These are phyloP conservation scores for Penicillium herquei DNA, from an alignment of 495 filamentous ascomycete species.

Conservation along the genomic window DNA sequence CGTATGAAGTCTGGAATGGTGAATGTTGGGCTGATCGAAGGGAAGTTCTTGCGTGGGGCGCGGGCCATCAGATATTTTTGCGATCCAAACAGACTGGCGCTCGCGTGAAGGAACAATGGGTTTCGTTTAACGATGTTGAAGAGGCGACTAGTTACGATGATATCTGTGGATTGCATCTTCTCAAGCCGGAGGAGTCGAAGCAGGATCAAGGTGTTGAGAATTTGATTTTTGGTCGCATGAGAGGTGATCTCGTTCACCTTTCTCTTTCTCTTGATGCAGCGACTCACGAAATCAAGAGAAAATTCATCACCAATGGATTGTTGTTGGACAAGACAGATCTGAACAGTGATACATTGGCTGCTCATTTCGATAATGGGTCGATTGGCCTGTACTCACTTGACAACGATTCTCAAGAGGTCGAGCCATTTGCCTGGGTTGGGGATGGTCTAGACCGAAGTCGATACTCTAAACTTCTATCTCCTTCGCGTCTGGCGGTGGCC, in stretches of 20 bases:
- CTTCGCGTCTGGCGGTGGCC: slow-evolving; percentile 49
- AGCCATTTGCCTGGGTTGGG: slow-evolving; percentile 38
- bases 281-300: slow-evolving; percentile 29
- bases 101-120: slow-evolving; percentile 36
- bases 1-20: slow-evolving; percentile 55
- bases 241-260: slow-evolving; percentile 39
- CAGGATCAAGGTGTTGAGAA: slow-evolving; percentile 30
- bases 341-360: slow-evolving; percentile 38
- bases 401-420: slow-evolving; percentile 24
- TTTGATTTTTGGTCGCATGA: slow-evolving; percentile 40
- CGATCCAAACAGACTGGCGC: slow-evolving; percentile 35
- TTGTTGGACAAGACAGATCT: slow-evolving; percentile 35
- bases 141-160: slow-evolving; percentile 60
- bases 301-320: slow-evolving; percentile 30
- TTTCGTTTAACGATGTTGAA: slow-evolving; percentile 51
- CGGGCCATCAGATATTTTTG: slow-evolving; percentile 56
- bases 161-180: slow-evolving; percentile 56
- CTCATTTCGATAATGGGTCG: slow-evolving; percentile 41
- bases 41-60: slow-evolving; percentile 61
- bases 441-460: slow-evolving; percentile 35
- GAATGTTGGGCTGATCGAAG: slow-evolving; percentile 51
- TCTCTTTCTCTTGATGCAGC: slow-evolving; percentile 28
- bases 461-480: slow-evolving; percentile 53
- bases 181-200: slow-evolving; percentile 39
- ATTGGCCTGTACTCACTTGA: slow-evolving; percentile 48